A percentile compares a stretch with the other conserved stretches of the same genome.
These are phyloP conservation scores for Pichia inconspicua DNA, from an alignment of 1,139 yeast genomes.

Conservation along the genomic window DNA sequence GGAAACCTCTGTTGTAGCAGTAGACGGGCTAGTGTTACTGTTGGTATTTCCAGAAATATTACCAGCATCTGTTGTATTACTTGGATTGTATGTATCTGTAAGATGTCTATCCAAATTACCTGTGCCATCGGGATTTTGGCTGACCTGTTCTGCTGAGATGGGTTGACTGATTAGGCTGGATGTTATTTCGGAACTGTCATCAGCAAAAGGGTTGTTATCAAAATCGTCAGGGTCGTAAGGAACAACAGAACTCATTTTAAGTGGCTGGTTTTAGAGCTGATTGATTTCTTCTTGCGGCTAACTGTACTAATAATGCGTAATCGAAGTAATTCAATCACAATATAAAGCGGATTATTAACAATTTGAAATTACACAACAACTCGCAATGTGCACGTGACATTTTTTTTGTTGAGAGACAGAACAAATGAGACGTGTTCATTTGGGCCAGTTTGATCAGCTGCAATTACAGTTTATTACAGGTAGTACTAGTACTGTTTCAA, in stretches of 20 bases:
- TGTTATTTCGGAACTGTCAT: constrained; percentile 19
- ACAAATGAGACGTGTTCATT: too few species aligned
- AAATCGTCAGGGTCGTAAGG: constrained; percentile 63
- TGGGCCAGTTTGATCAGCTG: too few species aligned
- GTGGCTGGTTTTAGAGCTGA: neutral
- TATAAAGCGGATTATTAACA: too few species aligned
- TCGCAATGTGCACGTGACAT: too few species aligned
- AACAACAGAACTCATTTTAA: constrained; percentile 43
- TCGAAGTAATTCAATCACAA: too few species aligned
- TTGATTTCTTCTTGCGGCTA: too few species aligned
- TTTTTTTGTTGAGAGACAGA: too few species aligned
- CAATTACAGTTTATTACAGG: too few species aligned
- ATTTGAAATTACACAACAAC: too few species aligned
- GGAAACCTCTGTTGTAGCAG: constrained; percentile 9
- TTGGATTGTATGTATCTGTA: neutral
- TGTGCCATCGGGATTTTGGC: neutral
- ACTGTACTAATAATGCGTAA: too few species aligned
- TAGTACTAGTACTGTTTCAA: too few species aligned
- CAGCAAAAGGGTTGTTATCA: constrained; percentile 58
- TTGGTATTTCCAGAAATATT: neutral
- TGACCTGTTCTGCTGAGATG: neutral
- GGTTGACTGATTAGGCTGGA: constrained; percentile 9
- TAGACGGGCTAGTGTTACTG: neutral
- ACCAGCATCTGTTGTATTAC: neutral
- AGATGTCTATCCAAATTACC: neutral